Base-by-base conservation (phyloP, 106 monocot genomes). In the Vanilla planifolia region DNA sequence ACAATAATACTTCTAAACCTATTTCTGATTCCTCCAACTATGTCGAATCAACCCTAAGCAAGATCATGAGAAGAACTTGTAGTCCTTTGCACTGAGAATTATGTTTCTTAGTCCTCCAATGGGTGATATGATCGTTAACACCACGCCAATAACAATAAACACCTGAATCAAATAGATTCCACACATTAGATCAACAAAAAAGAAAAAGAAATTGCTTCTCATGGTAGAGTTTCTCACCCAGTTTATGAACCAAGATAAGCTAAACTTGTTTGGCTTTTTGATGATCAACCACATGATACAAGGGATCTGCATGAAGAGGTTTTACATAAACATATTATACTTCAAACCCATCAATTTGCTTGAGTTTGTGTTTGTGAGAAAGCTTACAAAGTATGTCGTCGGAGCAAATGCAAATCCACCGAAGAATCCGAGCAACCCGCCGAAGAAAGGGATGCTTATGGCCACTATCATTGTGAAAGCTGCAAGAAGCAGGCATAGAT, bases 231-330 rank as follows among this genome's bases (percentile, higher is more conserved):
- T 37, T 2, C 64, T 24, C 28, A 64, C 64, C 64, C 64, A 64
- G 19, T 83, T 83, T 3, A 28, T 60, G 11, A 66, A 17, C 83
- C 83, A 83, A 2, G 83, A 83, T 3, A 74, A 24, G 67, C 78
- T 57, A 36, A 71, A 83, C 51, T 51, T 55, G 43, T 28, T 74
- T 0, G 83, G 78, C 60, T 83, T 83, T 43, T 75, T 62, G 60
- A 83, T 67, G 10, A 63, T 51, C 7, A 83, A 59, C 83, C 83
- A 83, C 63, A 83, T 83, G 23, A 83, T 71, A 67, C 83, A 83
- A 5, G 83, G 83, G 19, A 83, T 73, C 83, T 83, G 56, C n/a
- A 10, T 4, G 62, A 44, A 51, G 3, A 53, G 3, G 37, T 10
- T 6, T 37, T 37, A 37, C 10, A 37, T 6, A 6, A 10, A 6